Evolutionary conservation across 78 protist genomes (phyloP).

Genomic region (Cavenderia fasciculata): DNA sequence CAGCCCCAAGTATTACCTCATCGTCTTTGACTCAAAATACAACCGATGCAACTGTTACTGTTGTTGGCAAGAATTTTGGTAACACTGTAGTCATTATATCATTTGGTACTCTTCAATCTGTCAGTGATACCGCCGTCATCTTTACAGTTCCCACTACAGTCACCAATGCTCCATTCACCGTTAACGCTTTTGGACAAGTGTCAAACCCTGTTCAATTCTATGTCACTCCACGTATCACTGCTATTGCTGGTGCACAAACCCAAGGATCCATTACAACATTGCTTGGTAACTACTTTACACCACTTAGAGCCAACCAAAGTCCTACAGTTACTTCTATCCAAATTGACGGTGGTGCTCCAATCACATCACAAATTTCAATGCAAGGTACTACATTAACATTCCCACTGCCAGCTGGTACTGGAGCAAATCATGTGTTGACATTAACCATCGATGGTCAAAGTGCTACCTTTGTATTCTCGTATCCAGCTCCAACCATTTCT

Average conservation of each 20-base stretch:
- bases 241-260: not conserved
- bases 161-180: not conserved
- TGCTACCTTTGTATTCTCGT: not conserved
- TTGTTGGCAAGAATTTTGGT: conserved; percentile 13
- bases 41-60: not conserved
- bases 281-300: not conserved
- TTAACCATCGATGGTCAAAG: conserved; percentile 11
- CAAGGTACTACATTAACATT: too few species aligned
- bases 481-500: conserved; percentile 17
- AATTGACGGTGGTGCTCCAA: too few species aligned
- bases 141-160: not conserved
- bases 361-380: not conserved
- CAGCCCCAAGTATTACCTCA: too few species aligned
- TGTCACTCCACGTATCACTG: not conserved
- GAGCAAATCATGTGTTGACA: not conserved
- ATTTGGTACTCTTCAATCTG: not conserved
- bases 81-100: not conserved
- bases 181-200: not conserved
- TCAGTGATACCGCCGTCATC: not conserved
- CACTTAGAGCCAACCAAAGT: too few species aligned
- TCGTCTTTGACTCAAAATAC: not conserved
- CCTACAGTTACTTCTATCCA: too few species aligned
- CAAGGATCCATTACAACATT: not conserved
- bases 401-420: conserved; percentile 30
- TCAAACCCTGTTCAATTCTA: not conserved